A percentile compares a stretch with the other conserved stretches of the same genome.
Evolutionary conservation across 129 eudicot genomes (phyloP).

Genomic region (Glebionis coronaria): DNA sequence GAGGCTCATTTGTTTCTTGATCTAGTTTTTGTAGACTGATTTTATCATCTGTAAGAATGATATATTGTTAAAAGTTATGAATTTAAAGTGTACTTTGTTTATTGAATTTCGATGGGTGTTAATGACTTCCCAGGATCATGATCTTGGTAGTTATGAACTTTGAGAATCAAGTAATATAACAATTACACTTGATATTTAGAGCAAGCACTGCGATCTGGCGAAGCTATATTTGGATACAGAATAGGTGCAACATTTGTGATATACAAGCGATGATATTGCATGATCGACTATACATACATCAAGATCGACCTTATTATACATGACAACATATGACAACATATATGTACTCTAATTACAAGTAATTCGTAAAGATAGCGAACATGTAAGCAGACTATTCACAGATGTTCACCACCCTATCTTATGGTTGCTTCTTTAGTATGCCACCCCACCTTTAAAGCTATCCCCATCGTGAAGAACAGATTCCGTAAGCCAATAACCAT

Average conservation of each 20-base stretch:
- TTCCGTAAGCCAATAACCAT: constrained; percentile 98
- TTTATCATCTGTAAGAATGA: constrained; percentile 30
- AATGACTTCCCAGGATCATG: neutral
- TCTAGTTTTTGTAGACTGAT: constrained; percentile 26
- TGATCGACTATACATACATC: constrained; percentile 14
- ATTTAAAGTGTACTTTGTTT: constrained; percentile 11
- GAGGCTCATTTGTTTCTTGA: constrained; percentile 23
- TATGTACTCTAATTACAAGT: constrained; percentile 24
- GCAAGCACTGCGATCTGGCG: too few species aligned
- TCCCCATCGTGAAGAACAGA: constrained; percentile 88
- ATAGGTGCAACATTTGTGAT: neutral
- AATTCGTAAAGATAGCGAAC: constrained; percentile 14
- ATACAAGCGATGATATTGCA: neutral
- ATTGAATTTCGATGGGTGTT: neutral
- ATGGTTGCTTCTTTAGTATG: constrained; percentile 49
- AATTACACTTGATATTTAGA: too few species aligned
- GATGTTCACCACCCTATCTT: constrained; percentile 15
- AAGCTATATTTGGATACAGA: too few species aligned
- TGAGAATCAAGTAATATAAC: too few species aligned
- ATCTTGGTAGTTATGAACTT: too few species aligned
- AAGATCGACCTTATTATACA: constrained; percentile 11
- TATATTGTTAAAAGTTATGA: constrained; percentile 21
- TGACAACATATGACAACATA: constrained; percentile 21
- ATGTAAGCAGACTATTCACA: constrained; percentile 18
- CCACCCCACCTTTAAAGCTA: constrained; percentile 87